Percentiles rank a stretch among this genome's conserved stretches.
Evolutionary conservation across 75 land plant species (phyloP).

Genomic region (Selaginella moellendorffii): DNA sequence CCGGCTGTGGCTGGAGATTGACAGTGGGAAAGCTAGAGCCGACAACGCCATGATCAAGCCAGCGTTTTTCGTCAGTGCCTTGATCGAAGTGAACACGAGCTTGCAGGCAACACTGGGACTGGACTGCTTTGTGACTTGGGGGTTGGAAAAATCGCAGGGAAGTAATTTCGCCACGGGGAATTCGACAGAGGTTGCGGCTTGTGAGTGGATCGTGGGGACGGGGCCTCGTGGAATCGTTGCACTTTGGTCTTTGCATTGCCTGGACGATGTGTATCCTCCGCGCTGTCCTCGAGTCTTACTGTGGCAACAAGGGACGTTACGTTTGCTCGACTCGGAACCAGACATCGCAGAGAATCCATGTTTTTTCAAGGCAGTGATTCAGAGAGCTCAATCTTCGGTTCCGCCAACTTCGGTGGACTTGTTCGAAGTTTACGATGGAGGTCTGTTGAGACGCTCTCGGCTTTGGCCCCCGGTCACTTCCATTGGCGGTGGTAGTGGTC

Average conservation of each 20-base stretch:
- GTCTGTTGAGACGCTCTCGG: constrained; percentile 36
- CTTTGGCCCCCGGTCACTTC: constrained; percentile 29
- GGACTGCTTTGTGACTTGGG: constrained; percentile 59
- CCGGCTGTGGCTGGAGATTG: constrained; percentile 80
- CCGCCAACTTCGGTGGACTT: constrained; percentile 53
- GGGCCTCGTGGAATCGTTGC: constrained; percentile 45
- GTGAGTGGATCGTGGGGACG: constrained; percentile 82
- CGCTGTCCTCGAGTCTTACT: constrained; percentile 64
- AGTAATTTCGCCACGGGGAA: constrained; percentile 8
- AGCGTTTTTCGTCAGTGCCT: constrained; percentile 62
- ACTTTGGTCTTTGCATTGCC: constrained; percentile 78
- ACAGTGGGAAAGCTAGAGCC: constrained; percentile 22
- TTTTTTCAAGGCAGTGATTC: constrained; percentile 38
- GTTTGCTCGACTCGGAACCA: not conserved
- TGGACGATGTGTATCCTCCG: constrained; percentile 67
- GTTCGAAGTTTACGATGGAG: constrained; percentile 39
- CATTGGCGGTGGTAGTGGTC: constrained; percentile 16
- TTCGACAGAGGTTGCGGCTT: constrained; percentile 22
- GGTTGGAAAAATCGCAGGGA: constrained; percentile 17
- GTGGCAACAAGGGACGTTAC: constrained; percentile 50
- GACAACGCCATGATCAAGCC: constrained; percentile 26
- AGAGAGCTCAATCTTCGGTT: constrained; percentile 28
- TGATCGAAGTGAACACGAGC: constrained; percentile 52
- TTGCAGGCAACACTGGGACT: constrained; percentile 53
- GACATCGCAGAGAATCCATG: constrained; percentile 9